phyloP scores from a whole-genome alignment of 192 early-diverging fungal genomes.

The Gigaspora rosea region DNA sequence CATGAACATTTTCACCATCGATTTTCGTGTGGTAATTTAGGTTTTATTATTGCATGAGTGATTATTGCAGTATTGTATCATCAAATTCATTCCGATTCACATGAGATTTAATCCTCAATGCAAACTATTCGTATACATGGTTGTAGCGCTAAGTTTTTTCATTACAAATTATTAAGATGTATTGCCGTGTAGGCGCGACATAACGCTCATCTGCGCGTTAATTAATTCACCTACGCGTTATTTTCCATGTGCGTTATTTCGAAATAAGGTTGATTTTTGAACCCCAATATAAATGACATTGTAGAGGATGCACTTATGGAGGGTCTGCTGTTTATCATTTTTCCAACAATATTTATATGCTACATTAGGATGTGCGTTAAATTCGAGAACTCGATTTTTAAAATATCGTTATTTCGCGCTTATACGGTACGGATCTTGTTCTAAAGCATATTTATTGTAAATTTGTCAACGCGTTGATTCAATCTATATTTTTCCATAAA shows the following conservation, averaged over 20 bases:
- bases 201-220: no score
- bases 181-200: no score
- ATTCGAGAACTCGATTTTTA: no score
- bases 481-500: constrained; percentile 49
- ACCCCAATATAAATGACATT: no score
- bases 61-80: neutral
- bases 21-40: neutral
- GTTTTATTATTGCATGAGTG: neutral
- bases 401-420: neutral
- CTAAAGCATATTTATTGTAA: constrained; percentile 9
- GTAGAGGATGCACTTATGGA: no score
- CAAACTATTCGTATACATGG: constrained; percentile 18
- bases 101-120: constrained; percentile 1
- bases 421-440: constrained; percentile 8
- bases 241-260: no score
- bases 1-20: constrained; percentile 15
- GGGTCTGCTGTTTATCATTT: no score
- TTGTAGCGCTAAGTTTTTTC: constrained; percentile 15
- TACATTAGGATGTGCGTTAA: no score
- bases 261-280: no score
- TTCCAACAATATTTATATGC: no score
- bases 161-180: neutral
- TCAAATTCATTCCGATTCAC: neutral
- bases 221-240: no score
- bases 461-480: constrained; percentile 46